Evolutionary conservation across 352 stramenopile genomes (phyloP).

Genomic region (Poterioochromonas sp.): DNA sequence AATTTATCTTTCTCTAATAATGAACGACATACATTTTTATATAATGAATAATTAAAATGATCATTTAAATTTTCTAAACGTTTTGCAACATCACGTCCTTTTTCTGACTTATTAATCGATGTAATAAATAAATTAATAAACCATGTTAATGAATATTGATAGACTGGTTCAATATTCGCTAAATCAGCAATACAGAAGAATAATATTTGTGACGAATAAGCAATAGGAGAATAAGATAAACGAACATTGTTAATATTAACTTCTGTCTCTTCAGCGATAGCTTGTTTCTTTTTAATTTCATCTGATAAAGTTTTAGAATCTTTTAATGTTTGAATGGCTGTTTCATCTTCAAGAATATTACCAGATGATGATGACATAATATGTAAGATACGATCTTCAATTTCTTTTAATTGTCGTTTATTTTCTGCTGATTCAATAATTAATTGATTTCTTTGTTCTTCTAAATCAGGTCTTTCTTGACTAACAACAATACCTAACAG

Average conservation of each 20-base stretch:
- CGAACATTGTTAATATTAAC: constrained; percentile 75
- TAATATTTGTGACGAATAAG: constrained; percentile 74
- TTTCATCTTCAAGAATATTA: constrained; percentile 84
- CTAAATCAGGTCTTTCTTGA: constrained; percentile 76
- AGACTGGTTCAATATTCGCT: constrained; percentile 81
- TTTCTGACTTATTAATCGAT: constrained; percentile 73
- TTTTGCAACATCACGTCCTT: constrained; percentile 58
- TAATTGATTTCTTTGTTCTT: constrained; percentile 81
- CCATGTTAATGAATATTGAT: constrained; percentile 82
- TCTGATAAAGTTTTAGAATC: constrained; percentile 63
- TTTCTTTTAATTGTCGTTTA: constrained; percentile 77
- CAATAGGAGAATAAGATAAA: constrained; percentile 72
- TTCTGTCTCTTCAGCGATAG: constrained; percentile 74
- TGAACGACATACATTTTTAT: constrained; percentile 79
- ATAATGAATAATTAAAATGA: constrained; percentile 81
- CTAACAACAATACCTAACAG: constrained; percentile 80
- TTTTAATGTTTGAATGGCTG: constrained; percentile 82
- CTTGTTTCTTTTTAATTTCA: constrained; percentile 82
- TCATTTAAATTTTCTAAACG: constrained; percentile 65
- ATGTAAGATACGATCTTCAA: constrained; percentile 80
- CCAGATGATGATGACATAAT: constrained; percentile 76
- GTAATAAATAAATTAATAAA: constrained; percentile 78
- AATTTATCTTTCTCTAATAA: constrained; percentile 84
- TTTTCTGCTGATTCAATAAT: constrained; percentile 80
- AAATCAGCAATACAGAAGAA: constrained; percentile 87